Evolutionary conservation across 2,329 filamentous ascomycete genomes (phyloP).

Genomic region (Calcarisporium arbuscula): DNA sequence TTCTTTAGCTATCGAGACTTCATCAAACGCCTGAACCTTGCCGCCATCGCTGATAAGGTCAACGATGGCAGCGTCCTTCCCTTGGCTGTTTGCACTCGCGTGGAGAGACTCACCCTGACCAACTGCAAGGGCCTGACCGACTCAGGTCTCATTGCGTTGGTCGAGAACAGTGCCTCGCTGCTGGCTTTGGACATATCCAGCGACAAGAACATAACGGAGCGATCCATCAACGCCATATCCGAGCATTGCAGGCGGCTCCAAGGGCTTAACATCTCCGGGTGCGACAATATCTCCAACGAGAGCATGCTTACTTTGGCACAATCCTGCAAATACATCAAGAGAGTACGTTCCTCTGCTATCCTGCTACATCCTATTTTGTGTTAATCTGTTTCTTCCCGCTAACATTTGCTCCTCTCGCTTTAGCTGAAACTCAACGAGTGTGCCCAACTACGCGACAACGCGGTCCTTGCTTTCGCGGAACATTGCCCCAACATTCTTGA

Average conservation of each 20-base stretch:
- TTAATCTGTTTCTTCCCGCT: slow-evolving; percentile 15
- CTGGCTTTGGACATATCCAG: slow-evolving; percentile 87
- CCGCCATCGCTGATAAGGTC: slow-evolving; percentile 64
- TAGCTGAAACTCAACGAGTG: slow-evolving; percentile 94
- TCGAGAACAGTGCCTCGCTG: slow-evolving; percentile 72
- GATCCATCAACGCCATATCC: slow-evolving; percentile 71
- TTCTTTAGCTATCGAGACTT: slow-evolving; percentile 88
- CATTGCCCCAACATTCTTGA: slow-evolving; percentile 92
- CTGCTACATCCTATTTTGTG: slow-evolving; percentile 2
- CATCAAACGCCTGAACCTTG: slow-evolving; percentile 87
- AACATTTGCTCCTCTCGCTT: slow-evolving; percentile 14
- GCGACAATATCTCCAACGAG: slow-evolving; percentile 76
- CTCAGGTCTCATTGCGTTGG: slow-evolving; percentile 69
- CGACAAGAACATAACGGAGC: slow-evolving; percentile 76
- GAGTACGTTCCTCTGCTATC: slow-evolving; percentile 47
- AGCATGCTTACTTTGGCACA: slow-evolving; percentile 75
- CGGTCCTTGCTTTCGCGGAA: slow-evolving; percentile 77
- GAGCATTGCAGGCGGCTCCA: slow-evolving; percentile 79
- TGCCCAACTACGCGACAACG: slow-evolving; percentile 71
- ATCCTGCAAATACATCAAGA: slow-evolving; percentile 79
- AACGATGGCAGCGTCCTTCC: slow-evolving; percentile 86
- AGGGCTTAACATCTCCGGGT: slow-evolving; percentile 87
- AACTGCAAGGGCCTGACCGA: slow-evolving; percentile 84
- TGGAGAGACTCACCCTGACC: slow-evolving; percentile 89
- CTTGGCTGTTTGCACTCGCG: slow-evolving; percentile 76